Evolutionary conservation across 495 filamentous ascomycete genomes (phyloP), one percentile per base, ranked within the genome.

Genomic region (Talaromyces proteolyticus): DNA sequence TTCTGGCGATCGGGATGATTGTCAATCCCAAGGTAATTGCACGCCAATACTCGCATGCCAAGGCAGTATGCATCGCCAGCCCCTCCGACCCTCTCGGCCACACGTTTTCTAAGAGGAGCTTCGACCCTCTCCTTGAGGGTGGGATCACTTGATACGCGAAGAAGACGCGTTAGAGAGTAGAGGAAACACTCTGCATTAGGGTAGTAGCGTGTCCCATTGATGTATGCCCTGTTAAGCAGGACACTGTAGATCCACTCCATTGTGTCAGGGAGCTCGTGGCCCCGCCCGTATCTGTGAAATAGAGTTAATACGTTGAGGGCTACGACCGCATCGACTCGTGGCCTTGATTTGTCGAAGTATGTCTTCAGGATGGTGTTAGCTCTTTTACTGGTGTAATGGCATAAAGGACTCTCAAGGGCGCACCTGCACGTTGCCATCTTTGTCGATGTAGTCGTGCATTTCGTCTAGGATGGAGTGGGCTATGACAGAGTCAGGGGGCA

Each of bases 1-100:
- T 93, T 95, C 39, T 93, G 85, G 0, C 89, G 89, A 52, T 95
- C 90, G 57, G 95, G n/a, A 14, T 16, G 20, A 20, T 29, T 41
- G 26, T 34, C 42, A 1, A 49, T 51, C 2, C 50, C 55, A 21
- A 61, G 5, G 14, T 6, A 18, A 10, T 49, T 19, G 22, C 58
- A 61, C 0, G 44, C 44, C 24, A 56, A 11, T 14, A 61, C 20
- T 3, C 58, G 52, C 55, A 61, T 55, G 3, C 22, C 55, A 11
- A 61, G 55, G 1, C 38, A 41, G 6, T 55, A 16, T 2, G 58
- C 52, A 34, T 58, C 55, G 0, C 42, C 55, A 10, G 14, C 6
- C 4, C 24, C 21, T 5, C 51, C 50, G 17, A 61, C 38, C 0
- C 56, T 41, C 37, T 61, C 58, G 6, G 6, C 6, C 11, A 61